phyloP scores from a whole-genome alignment of 2,329 filamentous ascomycete species.

The Juglanconis sp. region DNA sequence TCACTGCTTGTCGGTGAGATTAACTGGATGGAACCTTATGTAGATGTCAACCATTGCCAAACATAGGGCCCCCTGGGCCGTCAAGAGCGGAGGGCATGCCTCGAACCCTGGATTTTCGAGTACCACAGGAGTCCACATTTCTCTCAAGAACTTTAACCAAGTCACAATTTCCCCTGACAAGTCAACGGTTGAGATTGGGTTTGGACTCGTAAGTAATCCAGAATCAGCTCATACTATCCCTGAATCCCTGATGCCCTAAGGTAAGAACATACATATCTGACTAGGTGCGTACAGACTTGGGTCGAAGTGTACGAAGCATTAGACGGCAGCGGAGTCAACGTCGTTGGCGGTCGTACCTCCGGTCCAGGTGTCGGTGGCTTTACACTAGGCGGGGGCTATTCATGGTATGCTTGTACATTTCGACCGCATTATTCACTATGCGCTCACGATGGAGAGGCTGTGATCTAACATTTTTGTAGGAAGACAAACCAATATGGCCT shows the following conservation, averaged over 20 bases:
- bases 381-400: slow-evolving; percentile 26
- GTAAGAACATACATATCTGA: not conserved
- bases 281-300: slow-evolving; percentile 18
- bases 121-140: slow-evolving; percentile 25
- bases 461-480: not conserved
- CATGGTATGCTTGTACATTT: slow-evolving; percentile 19
- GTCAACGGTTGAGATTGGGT: slow-evolving; percentile 22
- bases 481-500: slow-evolving; percentile 28
- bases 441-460: too few relatives aligned
- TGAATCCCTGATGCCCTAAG: too few relatives aligned
- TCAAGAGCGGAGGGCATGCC: slow-evolving; percentile 25
- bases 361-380: slow-evolving; percentile 27
- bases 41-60: slow-evolving; percentile 20
- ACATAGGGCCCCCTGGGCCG: slow-evolving; percentile 23
- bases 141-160: slow-evolving; percentile 21
- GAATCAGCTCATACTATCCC: too few relatives aligned
- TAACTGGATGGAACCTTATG: not conserved
- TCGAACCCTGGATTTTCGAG: slow-evolving; percentile 27
- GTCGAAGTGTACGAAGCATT: slow-evolving; percentile 22
- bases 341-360: slow-evolving; percentile 24
- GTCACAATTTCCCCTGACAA: slow-evolving; percentile 21
- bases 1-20: not conserved
- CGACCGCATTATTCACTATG: not conserved
- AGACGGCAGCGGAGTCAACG: slow-evolving; percentile 21
- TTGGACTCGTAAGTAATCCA: slow-evolving; percentile 17